These are phyloP conservation scores for Gynandropsis gynandra DNA, from an alignment of 345 rosid genomes.

Conservation along the genomic window DNA sequence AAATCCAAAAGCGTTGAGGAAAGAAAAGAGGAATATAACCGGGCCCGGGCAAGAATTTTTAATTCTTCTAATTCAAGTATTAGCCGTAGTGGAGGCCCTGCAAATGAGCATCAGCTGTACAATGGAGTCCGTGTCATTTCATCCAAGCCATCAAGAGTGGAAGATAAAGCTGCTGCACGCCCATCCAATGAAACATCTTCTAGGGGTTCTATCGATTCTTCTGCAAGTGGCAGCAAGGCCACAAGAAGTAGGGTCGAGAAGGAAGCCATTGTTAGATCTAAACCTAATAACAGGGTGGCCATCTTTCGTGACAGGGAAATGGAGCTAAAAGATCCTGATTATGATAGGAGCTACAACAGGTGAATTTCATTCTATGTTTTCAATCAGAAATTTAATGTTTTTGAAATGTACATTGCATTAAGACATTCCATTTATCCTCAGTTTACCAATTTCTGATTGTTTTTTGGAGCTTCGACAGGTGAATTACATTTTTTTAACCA, in stretches of 20 bases:
- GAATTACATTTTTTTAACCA: background rate
- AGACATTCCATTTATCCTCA: background rate
- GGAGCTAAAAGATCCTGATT: conserved; percentile 76
- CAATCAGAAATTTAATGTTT: background rate
- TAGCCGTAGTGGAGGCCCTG: conserved; percentile 12
- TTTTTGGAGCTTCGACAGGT: background rate
- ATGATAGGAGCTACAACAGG: conserved; percentile 77
- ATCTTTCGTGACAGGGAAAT: conserved; percentile 73
- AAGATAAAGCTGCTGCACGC: conserved; percentile 38
- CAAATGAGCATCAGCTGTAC: conserved; percentile 14
- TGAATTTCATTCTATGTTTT: conserved; percentile 8
- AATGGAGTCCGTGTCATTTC: conserved; percentile 35
- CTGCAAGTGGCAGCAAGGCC: conserved; percentile 41
- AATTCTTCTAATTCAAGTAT: conserved; percentile 34
- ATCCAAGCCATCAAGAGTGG: conserved; percentile 34
- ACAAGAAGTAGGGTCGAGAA: conserved; percentile 56
- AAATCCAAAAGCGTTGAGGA: conserved; percentile 68
- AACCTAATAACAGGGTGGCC: conserved; percentile 55
- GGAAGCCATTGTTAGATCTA: conserved; percentile 50
- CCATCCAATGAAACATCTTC: conserved; percentile 36
- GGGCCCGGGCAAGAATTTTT: conserved; percentile 76
- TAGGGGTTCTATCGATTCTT: conserved; percentile 43
- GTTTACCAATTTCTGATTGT: background rate
- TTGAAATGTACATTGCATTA: background rate
- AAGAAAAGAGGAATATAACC: conserved; percentile 76